phyloP scores from a whole-genome alignment of 2,329 filamentous ascomycete species.

The Xylariales sp. region DNA sequence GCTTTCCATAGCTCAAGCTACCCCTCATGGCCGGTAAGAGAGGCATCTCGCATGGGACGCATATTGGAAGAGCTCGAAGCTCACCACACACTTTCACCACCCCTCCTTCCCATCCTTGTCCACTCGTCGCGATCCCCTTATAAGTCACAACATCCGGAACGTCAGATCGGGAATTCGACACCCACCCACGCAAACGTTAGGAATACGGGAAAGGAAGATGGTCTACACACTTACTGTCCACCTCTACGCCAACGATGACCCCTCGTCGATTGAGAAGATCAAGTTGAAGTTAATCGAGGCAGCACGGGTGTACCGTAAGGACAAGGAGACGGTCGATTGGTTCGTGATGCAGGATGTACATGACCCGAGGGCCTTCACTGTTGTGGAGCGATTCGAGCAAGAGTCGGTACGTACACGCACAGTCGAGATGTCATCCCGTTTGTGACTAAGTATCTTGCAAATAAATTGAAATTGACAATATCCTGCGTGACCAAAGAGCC shows the following conservation, averaged over 20 bases:
- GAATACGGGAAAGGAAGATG: conserved; percentile 37
- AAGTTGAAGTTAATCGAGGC: conserved; percentile 71
- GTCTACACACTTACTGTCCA: conserved; percentile 67
- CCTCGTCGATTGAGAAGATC: conserved; percentile 59
- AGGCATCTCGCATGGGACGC: too few relatives aligned
- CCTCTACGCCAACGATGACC: conserved; percentile 64
- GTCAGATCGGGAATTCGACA: not conserved
- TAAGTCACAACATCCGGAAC: not conserved
- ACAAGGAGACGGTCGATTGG: conserved; percentile 67
- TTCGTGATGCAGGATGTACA: conserved; percentile 72
- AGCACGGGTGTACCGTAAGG: conserved; percentile 65
- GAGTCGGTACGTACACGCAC: conserved; percentile 52
- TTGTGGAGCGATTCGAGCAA: conserved; percentile 68
- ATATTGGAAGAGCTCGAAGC: too few relatives aligned
- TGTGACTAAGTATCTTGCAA: not conserved
- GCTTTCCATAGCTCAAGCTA: conserved; percentile 1
- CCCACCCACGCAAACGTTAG: not conserved
- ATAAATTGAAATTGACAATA: too few relatives aligned
- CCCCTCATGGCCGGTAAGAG: not conserved
- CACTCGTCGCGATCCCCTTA: not conserved
- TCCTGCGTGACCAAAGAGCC: too few relatives aligned
- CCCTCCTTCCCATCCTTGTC: not conserved
- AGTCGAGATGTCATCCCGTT: not conserved
- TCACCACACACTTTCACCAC: not conserved
- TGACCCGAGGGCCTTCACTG: conserved; percentile 66